These are phyloP conservation scores for Penicillium occitanis DNA, from an alignment of 2,329 filamentous ascomycete genomes.

Conservation along the genomic window DNA sequence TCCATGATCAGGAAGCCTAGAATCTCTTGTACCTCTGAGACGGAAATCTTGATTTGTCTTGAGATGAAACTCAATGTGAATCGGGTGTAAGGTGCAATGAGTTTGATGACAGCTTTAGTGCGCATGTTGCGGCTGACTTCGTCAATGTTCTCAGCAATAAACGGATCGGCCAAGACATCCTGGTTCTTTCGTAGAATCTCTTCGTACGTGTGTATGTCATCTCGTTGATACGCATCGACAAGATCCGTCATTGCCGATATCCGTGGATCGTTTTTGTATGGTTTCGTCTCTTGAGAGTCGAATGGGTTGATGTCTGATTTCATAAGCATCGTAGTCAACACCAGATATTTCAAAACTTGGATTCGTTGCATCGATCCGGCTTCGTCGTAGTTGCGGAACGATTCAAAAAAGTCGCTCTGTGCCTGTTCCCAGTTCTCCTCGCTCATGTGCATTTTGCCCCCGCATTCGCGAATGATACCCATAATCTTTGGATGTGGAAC, in stretches of 20 bases:
- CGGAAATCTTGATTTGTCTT: constrained; percentile 79
- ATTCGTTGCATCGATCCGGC: constrained; percentile 94
- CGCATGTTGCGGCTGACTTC: constrained; percentile 98
- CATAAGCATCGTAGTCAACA: constrained; percentile 97
- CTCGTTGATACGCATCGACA: constrained; percentile 92
- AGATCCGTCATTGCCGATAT: constrained; percentile 97
- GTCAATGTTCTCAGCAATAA: constrained; percentile 98
- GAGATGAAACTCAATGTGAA: constrained; percentile 89
- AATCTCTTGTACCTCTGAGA: constrained; percentile 89
- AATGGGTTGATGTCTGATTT: constrained; percentile 98
- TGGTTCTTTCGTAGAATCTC: constrained; percentile 81
- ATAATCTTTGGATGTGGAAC: constrained; percentile 98
- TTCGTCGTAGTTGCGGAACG: constrained; percentile 98
- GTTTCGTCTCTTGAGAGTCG: constrained; percentile 97
- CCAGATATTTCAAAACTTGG: constrained; percentile 94
- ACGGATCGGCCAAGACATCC: constrained; percentile 85
- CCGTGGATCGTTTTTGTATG: constrained; percentile 91
- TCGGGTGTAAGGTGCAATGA: constrained; percentile 91
- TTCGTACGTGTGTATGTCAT: constrained; percentile 91
- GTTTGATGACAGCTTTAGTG: constrained; percentile 88
- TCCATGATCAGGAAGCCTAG: constrained; percentile 92
- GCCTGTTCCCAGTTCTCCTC: constrained; percentile 99
- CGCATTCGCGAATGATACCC: constrained; percentile 97
- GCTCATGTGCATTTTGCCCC: constrained; percentile 99
- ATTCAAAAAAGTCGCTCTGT: constrained; percentile 97